Base-by-base conservation (phyloP, 169 alveolate genomes). In the Ichthyophthirius multifiliis region DNA sequence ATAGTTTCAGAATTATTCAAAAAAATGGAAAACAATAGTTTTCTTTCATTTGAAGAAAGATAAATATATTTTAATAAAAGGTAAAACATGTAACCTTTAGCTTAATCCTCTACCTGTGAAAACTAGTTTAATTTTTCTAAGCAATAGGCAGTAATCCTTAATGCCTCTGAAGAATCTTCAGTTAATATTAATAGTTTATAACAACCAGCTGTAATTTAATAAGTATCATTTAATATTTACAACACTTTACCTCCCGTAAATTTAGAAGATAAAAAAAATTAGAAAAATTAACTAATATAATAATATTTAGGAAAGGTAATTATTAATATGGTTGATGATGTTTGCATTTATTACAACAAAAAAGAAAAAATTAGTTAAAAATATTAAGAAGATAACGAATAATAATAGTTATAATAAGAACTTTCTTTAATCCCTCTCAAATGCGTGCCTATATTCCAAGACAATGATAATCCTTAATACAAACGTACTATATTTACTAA, bases 291-390 rank as follows among this genome's bases (percentile, higher is more conserved):
- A 88, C 10, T 48, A 43, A 10, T 83, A 83, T 62, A 16, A 15
- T 64, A 77, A 18, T 80, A 82, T 55, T n/a, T 87, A 6, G 67
- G 62, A 34, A 39, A 65, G 30, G 81, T 84, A 6, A 76, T 83
- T 1, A 71, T 64, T 7, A 86, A 87, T 64, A 75, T 87, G 71
- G 90, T 90, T 10, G 95, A 90, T 62, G 90, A 86, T 63, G 93
- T 87, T 5, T 77, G 90, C 63, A 35, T 90, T 10, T 74, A 75
- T 47, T 71, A 83, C 32, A 87, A 81, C 13, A 83, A 81, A 75
- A 27, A 39, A 16, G 76, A 81, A 12, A 20, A 43, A 18, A 39
- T 88, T 30, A 35, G 47, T 43, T 44, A n/a, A 37, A 77, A 63
- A 41, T 79, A 37, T 13, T 20, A 65, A 16, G 81, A 76, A 4